Evolutionary conservation across 345 rosid genomes (phyloP).

Genomic region (Dipteronia sinensis): DNA sequence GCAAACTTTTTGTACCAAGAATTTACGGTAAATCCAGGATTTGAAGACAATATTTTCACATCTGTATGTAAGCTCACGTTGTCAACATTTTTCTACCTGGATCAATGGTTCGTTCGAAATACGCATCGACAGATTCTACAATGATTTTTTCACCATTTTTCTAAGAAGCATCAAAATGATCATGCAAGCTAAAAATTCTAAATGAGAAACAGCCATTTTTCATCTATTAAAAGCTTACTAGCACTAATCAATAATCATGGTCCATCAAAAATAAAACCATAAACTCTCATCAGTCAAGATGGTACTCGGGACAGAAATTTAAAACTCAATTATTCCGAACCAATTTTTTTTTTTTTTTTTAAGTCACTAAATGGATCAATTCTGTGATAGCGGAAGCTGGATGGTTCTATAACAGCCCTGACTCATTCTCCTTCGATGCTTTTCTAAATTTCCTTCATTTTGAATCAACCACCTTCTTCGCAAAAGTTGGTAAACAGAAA

Average conservation of each 20-base stretch:
- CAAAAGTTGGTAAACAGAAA: slow-evolving; percentile 91
- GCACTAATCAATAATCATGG: not conserved
- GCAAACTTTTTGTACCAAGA: not conserved
- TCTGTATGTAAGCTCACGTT: not conserved
- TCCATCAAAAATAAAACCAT: slow-evolving; percentile 18
- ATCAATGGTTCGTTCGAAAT: not conserved
- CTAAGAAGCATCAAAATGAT: not conserved
- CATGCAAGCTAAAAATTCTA: not conserved
- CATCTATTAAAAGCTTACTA: not conserved
- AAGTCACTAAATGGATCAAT: slow-evolving; percentile 15
- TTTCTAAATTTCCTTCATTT: slow-evolving; percentile 31
- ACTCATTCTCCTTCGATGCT: slow-evolving; percentile 7
- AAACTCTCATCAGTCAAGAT: slow-evolving; percentile 8
- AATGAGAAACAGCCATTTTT: not conserved
- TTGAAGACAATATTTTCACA: not conserved
- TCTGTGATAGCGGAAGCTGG: slow-evolving; percentile 10
- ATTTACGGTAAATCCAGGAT: not conserved
- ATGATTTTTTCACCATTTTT: not conserved
- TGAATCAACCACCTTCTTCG: slow-evolving; percentile 80
- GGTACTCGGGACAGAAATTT: slow-evolving; percentile 10
- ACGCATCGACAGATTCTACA: not conserved
- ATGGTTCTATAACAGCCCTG: slow-evolving; percentile 6
- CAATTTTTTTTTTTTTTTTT: not conserved
- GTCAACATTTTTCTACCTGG: not conserved
- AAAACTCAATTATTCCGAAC: slow-evolving; percentile 29